Evolutionary conservation across 2,329 filamentous ascomycete genomes (phyloP), one percentile per base, ranked within the genome.

Genomic region (Trichoderma arundinaceum): DNA sequence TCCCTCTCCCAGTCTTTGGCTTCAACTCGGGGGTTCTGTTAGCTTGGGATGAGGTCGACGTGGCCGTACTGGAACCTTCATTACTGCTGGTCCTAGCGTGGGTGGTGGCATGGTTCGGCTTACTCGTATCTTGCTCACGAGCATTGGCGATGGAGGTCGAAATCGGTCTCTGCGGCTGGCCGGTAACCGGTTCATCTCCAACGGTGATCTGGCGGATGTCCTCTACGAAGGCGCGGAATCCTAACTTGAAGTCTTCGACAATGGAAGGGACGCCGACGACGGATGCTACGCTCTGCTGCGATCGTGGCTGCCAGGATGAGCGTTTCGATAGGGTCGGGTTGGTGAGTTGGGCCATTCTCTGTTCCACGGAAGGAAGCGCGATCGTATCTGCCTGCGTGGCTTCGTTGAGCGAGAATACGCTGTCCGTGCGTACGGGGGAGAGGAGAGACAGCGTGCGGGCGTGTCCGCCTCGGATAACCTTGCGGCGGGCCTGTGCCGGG

Each of bases 181-280:
- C 89, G 67, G 83, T 88, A 68, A 92, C 87, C 15, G 89, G 92
- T 79, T 99, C 95, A 63, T 99, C 95, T 28, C 95, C 95, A 7
- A 99, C 93, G 0, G 95, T 97, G 13, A 94, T 96, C 78, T 98
- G 95, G 70, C 94, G 86, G 54, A 99, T 88, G 74, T 99, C 95
- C 76, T 98, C 95, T 67, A 97, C 88, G 77, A 99, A 99, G 1
- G 92, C 97, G 88, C 91, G 94, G 56, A 99, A 80, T 1, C 95
- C 94, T 59, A 95, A 88, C 75, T 90, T 92, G 77, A 99, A 88
- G 77, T 97, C 95, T 67, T 92, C 90, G 15, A 94, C 91, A 77
- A 97, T 89, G 76, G 95, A 92, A 74, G 93, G 93, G 66, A 87
- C 78, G 49, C 62, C 65, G 15, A 65, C 65, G 22, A 65, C 62